These are phyloP conservation scores for Isatis lusitanica DNA, from an alignment of 441 rosid species.

Conservation along the genomic window DNA sequence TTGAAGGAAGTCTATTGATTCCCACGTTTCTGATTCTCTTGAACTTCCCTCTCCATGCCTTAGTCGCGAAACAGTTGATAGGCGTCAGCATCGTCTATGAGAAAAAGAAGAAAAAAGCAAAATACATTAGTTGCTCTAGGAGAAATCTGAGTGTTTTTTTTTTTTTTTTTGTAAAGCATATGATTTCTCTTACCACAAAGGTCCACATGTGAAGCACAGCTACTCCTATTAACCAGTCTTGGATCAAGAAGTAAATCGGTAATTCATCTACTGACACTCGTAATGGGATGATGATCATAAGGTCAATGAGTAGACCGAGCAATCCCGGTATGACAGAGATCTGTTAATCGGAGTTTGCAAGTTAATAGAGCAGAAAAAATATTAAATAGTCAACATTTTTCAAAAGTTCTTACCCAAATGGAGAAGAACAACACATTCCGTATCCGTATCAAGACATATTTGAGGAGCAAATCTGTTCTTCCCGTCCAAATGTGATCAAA, in stretches of 20 bases:
- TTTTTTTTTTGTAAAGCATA: too few relatives aligned
- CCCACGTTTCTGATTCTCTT: slow-evolving; percentile 3
- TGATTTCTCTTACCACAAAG: slow-evolving; percentile 16
- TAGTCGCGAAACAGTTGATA: not conserved
- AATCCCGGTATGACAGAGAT: slow-evolving; percentile 20
- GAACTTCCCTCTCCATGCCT: slow-evolving; percentile 17
- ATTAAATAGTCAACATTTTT: too few relatives aligned
- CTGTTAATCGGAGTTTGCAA: not conserved
- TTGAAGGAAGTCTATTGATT: not conserved
- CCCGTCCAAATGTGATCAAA: slow-evolving; percentile 23
- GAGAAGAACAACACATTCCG: slow-evolving; percentile 16
- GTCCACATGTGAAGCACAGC: slow-evolving; percentile 20
- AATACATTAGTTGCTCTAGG: not conserved
- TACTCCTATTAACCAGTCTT: slow-evolving; percentile 28
- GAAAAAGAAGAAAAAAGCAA: not conserved
- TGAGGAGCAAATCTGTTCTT: slow-evolving; percentile 19
- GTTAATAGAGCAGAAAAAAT: not conserved
- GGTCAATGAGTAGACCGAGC: slow-evolving; percentile 31
- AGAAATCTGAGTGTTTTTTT: not conserved
- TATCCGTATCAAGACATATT: not conserved
- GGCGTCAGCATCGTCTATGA: slow-evolving; percentile 15
- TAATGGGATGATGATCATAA: slow-evolving; percentile 24
- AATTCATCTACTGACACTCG: slow-evolving; percentile 15
- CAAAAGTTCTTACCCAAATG: slow-evolving; percentile 27
- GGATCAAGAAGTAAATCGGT: not conserved